phyloP scores from a whole-genome alignment of 164 flowering plant species.

The Berberis vulgaris region DNA sequence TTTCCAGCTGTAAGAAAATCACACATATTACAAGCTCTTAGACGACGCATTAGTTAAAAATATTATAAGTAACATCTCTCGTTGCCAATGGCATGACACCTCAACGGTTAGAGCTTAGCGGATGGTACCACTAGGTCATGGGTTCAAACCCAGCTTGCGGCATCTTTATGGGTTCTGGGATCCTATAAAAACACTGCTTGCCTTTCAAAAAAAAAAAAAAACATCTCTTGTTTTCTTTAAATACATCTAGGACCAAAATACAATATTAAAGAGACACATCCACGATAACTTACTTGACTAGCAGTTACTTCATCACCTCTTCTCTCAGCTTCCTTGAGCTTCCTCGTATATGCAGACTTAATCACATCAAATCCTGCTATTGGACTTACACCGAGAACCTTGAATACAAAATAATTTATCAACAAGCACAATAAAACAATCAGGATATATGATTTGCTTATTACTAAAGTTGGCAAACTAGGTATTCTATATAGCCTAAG shows the following conservation, averaged over 20 bases:
- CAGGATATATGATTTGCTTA: no score
- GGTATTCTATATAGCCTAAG: neutral
- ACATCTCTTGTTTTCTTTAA: no score
- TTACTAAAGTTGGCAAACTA: neutral
- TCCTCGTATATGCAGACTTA: slow-evolving; percentile 59
- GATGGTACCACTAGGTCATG: no score
- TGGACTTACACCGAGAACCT: slow-evolving; percentile 85
- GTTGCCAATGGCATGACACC: no score
- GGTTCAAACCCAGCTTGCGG: no score
- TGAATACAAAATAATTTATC: slow-evolving; percentile 1
- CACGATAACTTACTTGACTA: slow-evolving; percentile 37
- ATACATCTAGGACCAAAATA: no score
- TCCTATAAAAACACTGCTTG: no score
- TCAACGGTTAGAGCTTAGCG: no score
- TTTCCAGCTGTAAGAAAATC: slow-evolving; percentile 54
- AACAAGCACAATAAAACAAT: neutral
- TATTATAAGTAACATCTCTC: no score
- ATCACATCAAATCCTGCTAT: slow-evolving; percentile 75
- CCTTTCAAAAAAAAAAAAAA: no score
- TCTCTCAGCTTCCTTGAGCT: slow-evolving; percentile 74
- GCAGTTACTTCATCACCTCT: slow-evolving; percentile 74
- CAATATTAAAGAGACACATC: no score
- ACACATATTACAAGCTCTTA: neutral
- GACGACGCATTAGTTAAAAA: neutral
- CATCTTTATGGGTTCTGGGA: no score